Evolutionary conservation across 2,329 filamentous ascomycete genomes (phyloP).

Genomic region (Fusarium secorum): DNA sequence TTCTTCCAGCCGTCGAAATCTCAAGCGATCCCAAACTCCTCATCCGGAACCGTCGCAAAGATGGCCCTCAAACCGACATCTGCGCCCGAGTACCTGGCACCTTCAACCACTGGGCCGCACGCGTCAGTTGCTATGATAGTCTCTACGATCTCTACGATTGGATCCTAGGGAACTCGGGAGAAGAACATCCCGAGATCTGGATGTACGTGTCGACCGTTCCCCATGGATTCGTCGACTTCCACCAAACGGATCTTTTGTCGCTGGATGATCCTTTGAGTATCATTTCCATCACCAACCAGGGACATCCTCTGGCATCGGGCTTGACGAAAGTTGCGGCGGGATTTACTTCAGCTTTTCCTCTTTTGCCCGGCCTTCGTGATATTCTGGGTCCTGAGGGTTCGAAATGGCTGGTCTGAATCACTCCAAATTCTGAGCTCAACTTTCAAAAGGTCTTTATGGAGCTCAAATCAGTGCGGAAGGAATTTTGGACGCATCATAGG

Average conservation of each 20-base stretch:
- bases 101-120: background rate
- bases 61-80: rapidly evolving
- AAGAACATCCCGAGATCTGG: background rate
- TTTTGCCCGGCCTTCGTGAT: rapidly evolving
- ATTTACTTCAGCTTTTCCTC: background rate
- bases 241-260: too few relatives aligned
- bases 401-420: background rate
- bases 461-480: background rate
- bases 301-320: too few relatives aligned
- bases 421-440: background rate
- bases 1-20: background rate
- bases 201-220: background rate
- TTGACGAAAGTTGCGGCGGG: background rate
- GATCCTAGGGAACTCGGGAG: background rate
- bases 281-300: background rate
- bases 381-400: background rate
- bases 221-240: background rate
- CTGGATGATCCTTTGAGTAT: background rate
- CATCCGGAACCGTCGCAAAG: rapidly evolving
- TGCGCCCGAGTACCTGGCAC: background rate
- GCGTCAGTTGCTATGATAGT: rapidly evolving
- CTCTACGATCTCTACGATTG: rapidly evolving
- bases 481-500: background rate
- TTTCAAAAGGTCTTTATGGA: background rate
- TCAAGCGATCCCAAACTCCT: rapidly evolving